Evolutionary conservation across 2,329 filamentous ascomycete genomes (phyloP).

Genomic region (Diaporthe destruens): DNA sequence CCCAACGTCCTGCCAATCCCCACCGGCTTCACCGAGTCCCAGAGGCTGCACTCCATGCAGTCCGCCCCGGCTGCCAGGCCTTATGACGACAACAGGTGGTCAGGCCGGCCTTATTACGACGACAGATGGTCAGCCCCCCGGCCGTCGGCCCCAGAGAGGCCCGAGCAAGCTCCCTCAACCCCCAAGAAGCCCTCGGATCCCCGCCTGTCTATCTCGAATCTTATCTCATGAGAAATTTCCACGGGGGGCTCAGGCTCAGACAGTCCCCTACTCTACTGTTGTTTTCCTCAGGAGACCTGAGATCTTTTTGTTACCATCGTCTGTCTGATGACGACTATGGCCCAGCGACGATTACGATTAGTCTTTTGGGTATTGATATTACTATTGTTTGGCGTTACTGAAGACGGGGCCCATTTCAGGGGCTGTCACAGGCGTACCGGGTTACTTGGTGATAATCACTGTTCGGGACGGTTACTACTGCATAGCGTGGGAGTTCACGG

Average conservation of each 20-base stretch:
- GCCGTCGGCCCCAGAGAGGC: background rate
- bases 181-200: slow-evolving; percentile 11
- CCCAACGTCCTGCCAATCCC: background rate
- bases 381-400: background rate
- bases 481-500: slow-evolving; percentile 37
- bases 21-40: background rate
- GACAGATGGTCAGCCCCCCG: too few species aligned
- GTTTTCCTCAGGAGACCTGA: too few species aligned
- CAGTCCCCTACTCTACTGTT: background rate
- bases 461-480: slow-evolving; percentile 5
- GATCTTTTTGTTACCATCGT: background rate
- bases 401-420: background rate
- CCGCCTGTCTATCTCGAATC: slow-evolving; percentile 13
- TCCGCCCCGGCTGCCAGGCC: background rate
- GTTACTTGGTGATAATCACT: background rate
- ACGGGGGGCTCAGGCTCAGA: background rate
- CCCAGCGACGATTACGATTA: background rate
- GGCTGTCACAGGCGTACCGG: background rate
- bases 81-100: too few species aligned
- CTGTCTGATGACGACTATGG: background rate
- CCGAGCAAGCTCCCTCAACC: background rate
- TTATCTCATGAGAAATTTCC: background rate
- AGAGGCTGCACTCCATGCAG: background rate
- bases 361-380: slow-evolving; percentile 1
- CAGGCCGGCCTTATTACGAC: too few species aligned